Evolutionary conservation across 768 basidiomycete species (phyloP), one percentile per base, ranked within the genome.

Genomic region (Tylopilus balloui): DNA sequence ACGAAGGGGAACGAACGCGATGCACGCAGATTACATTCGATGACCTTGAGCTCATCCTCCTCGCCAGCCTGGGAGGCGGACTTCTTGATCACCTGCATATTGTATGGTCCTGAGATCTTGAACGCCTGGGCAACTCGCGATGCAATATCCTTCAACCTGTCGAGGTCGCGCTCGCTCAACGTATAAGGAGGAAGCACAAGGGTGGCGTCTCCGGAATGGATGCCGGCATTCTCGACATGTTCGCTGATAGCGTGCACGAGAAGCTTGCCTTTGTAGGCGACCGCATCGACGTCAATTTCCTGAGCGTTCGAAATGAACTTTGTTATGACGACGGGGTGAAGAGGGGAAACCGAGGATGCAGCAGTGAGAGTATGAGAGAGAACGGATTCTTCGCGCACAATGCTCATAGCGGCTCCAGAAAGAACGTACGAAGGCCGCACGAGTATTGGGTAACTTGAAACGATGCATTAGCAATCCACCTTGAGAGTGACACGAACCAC

Each of bases 1-100:
- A 99, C 96, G 73, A 99, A 99, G 54, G 95, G 94, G 88, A 98
- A 98, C 25, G 92, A 95, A 19, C 96, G 86, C 21, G 95, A 98
- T 14, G 96, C 96, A 50, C 96, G 90, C 28, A 98, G 75, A 70
- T 99, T 99, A 71, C 96, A 99, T 70, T 99, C 96, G 56, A 99
- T 99, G 56, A 98, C 96, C 75, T 95, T 98, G 57, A 98, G 81
- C 48, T 83, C 78, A 11, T 83, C 71, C 21, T 81, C 75, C 51
- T 82, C 76, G 44, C 78, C 71, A 4, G 69, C 72, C 14, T 67
- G 64, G 20, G 75, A 75, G 6, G 75, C 74, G 2, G 79, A 69
- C 66, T 92, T 91, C 65, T 88, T 83, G 73, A 99, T 98, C 68
- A 99, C 81, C 69, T 99, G 96, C 94, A 99, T 99, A 69, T 99